A percentile compares a stretch with the other conserved stretches of the same genome.
phyloP scores from a whole-genome alignment of 1,284 basidiomycete species.

The Omphalotus olearius region DNA sequence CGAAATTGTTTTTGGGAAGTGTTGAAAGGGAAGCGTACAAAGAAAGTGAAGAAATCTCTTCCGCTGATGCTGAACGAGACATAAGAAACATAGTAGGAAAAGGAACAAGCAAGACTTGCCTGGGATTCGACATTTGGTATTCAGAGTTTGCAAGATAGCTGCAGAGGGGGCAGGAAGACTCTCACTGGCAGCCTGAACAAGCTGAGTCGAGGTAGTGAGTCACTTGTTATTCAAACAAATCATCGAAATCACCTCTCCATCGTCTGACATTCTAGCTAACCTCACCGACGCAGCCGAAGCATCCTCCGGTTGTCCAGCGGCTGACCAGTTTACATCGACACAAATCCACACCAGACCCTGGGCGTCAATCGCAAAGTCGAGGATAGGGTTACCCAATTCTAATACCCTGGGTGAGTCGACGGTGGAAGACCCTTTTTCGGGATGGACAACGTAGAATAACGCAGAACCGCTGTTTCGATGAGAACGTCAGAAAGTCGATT shows the following conservation, averaged over 20 bases:
- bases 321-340: slow-evolving; percentile 44
- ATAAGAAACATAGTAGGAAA: slow-evolving; percentile 4
- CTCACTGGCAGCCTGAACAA: slow-evolving; percentile 24
- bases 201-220: slow-evolving; percentile 17
- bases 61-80: slow-evolving; percentile 36
- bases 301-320: slow-evolving; percentile 14
- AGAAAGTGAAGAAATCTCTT: slow-evolving; percentile 50
- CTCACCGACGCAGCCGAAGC: slow-evolving; percentile 15
- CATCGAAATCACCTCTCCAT: slow-evolving; percentile 29
- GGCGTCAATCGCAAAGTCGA: slow-evolving; percentile 48
- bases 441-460: slow-evolving; percentile 44
- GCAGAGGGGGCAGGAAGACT: slow-evolving; percentile 15
- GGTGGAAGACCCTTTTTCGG: slow-evolving; percentile 26
- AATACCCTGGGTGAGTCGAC: slow-evolving; percentile 34
- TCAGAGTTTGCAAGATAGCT: slow-evolving; percentile 33
- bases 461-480: slow-evolving; percentile 54
- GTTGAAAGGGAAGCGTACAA: slow-evolving; percentile 55
- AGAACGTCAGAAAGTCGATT: slow-evolving; percentile 3
- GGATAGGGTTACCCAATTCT: slow-evolving; percentile 53
- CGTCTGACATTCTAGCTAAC: slow-evolving; percentile 19
- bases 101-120: slow-evolving; percentile 26
- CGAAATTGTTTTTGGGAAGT: slow-evolving; percentile 60
- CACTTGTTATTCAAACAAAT: background rate
- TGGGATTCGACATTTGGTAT: slow-evolving; percentile 32
- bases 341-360: slow-evolving; percentile 43